Base-by-base conservation (phyloP, 176 grass and related monocot species). In the Canna indica region DNA sequence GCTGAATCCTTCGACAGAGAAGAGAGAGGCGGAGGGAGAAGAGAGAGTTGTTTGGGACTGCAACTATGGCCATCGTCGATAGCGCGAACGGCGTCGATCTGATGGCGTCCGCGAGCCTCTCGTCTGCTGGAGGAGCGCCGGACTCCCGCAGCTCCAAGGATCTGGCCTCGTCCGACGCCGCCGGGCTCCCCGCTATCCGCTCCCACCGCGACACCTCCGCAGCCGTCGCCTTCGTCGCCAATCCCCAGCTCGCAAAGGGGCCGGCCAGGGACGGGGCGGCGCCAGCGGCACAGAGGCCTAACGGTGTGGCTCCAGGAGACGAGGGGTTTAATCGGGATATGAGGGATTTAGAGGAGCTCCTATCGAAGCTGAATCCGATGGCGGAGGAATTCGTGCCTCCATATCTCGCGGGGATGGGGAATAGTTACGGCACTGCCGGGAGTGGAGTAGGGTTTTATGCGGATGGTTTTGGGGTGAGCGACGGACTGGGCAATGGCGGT, bases 391-490 rank as follows among this genome's bases (percentile, higher is more conserved):
- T 67, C 36, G 64, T 67, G 22, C 89, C 89, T 25, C 86, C 93
- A 0, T 97, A 86, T 27, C 88, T 87, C 59, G 17, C 83, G 32
- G 59, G 69, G 33, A 57, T 30, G 4, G 20, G 62, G 24, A 46
- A 68, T 14, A 14, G 48, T 2, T 61, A 25, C 29, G 71, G 35
- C 41, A 24, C 72, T 13, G 73, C 42, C 0, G 77, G 72, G n/a
- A n/a, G n/a, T n/a, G n/a, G n/a, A n/a, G n/a, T n/a, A 62, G 89
- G 82, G 1, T 85, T 81, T 78, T 90, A 79, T 74, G 67, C 57
- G 22, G 76, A 80, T 74, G 75, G 52, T 27, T 65, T 53, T 68
- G 75, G 16, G 0, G 72, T 73, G 69, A 48, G 68, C 14, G 80
- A 76, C 58, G 79, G 68, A n/a, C n/a, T n/a, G n/a, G n/a, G n/a